phyloP scores from a whole-genome alignment of 192 early-diverging fungal genomes.

The Linnemannia hyalina region DNA sequence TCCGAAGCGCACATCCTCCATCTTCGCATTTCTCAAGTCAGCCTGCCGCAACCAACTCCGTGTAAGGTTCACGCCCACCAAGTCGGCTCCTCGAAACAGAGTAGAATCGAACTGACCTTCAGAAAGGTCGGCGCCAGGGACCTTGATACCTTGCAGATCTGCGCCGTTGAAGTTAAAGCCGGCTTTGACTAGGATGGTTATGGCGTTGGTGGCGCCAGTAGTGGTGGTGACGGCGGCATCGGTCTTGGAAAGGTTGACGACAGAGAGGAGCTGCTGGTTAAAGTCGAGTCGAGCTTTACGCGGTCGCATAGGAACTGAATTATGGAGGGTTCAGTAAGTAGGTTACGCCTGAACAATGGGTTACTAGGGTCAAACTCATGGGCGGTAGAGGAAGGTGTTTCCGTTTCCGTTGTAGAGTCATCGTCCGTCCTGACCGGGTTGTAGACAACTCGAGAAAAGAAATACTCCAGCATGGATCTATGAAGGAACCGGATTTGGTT shows the following conservation, averaged over 20 bases:
- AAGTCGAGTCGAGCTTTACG: neutral
- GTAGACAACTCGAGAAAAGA: neutral
- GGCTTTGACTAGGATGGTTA: neutral
- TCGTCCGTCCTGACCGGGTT: neutral
- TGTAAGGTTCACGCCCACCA: neutral
- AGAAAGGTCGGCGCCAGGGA: neutral
- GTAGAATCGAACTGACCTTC: neutral
- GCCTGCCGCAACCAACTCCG: slow-evolving; percentile 1
- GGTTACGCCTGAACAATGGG: neutral
- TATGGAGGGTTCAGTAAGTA: neutral
- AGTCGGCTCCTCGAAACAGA: slow-evolving; percentile 7
- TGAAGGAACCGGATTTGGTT: neutral
- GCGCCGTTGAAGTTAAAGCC: neutral
- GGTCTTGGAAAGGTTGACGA: neutral
- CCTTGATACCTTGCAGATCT: neutral
- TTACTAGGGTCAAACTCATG: neutral
- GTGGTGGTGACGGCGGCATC: neutral
- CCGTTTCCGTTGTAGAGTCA: neutral
- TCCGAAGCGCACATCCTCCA: neutral
- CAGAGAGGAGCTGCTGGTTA: neutral
- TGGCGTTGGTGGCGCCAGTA: neutral
- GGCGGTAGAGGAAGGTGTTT: neutral
- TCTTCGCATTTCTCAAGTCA: neutral
- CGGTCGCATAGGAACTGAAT: neutral
- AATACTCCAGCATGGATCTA: neutral